Evolutionary conservation across 2,329 filamentous ascomycete species (phyloP).

Genomic region (Cytospora paraplurivora): DNA sequence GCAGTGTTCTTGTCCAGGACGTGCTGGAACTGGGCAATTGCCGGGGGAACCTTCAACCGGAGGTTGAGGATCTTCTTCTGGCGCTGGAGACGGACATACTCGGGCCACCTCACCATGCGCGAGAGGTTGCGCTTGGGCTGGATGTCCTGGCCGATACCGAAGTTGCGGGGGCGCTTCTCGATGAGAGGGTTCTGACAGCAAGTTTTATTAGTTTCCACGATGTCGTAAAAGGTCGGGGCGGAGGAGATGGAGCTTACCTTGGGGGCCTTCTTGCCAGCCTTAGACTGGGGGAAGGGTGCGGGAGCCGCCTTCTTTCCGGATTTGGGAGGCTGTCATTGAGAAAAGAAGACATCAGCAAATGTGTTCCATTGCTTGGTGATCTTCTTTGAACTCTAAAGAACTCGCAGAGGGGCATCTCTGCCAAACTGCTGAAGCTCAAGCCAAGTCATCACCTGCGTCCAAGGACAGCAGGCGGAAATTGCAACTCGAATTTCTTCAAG

Average conservation of each 20-base stretch:
- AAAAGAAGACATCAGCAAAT: constrained; percentile 97
- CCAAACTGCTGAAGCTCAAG: constrained; percentile 60
- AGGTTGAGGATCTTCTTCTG: constrained; percentile 94
- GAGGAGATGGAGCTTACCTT: constrained; percentile 70
- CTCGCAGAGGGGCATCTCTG: constrained; percentile 59
- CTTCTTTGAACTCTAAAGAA: constrained; percentile 96
- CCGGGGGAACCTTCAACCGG: constrained; percentile 96
- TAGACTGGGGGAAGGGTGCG: constrained; percentile 93
- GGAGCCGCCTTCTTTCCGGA: constrained; percentile 95
- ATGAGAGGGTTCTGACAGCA: constrained; percentile 87
- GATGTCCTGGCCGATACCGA: constrained; percentile 97
- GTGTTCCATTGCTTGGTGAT: constrained; percentile 72
- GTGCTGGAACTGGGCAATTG: constrained; percentile 96
- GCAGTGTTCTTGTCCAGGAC: constrained; percentile 96
- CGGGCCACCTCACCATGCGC: constrained; percentile 99
- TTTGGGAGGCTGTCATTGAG: constrained; percentile 99
- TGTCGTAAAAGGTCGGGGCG: constrained; percentile 1
- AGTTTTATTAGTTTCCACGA: constrained; percentile 29
- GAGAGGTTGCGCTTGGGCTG: constrained; percentile 94
- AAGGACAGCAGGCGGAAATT: constrained; percentile 46
- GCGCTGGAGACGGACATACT: constrained; percentile 98
- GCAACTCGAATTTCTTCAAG: constrained; percentile 40
- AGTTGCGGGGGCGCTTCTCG: constrained; percentile 98
- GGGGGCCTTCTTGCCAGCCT: constrained; percentile 92
- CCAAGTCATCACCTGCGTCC: constrained; percentile 63